Conservation (phyloP, 2,329 filamentous ascomycete genomes). For the Monilinia fructicola region DNA sequence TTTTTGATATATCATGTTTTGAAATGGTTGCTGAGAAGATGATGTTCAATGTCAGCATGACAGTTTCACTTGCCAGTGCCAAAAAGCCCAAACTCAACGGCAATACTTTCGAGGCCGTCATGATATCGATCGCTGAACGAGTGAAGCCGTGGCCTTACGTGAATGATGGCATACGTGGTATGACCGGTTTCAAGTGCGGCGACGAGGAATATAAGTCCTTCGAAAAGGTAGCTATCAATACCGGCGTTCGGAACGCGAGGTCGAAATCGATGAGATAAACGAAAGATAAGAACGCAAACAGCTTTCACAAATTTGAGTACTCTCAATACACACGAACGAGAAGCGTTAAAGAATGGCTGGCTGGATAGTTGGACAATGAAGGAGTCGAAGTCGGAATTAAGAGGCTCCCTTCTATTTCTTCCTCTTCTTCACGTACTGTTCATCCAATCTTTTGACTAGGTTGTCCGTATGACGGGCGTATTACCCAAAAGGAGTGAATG, state of each 20-base stretch:
- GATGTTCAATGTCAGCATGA: slow-evolving; percentile 38
- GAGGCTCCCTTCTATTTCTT: slow-evolving; percentile 11
- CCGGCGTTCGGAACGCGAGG: background rate
- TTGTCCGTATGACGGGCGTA: slow-evolving; percentile 12
- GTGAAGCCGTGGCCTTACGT: slow-evolving; percentile 9
- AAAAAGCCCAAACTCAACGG: slow-evolving; percentile 36
- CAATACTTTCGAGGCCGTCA: slow-evolving; percentile 32
- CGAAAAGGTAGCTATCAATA: background rate
- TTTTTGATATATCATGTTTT: slow-evolving; percentile 24
- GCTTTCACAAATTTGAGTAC: slow-evolving; percentile 2
- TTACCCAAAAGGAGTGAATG: slow-evolving; percentile 14
- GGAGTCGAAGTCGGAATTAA: slow-evolving; percentile 2
- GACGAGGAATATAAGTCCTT: slow-evolving; percentile 2
- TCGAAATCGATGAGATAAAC: slow-evolving; percentile 8
- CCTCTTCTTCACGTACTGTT: slow-evolving; percentile 11
- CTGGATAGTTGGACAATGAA: slow-evolving; percentile 2
- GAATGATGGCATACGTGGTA: slow-evolving; percentile 17
- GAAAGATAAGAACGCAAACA: slow-evolving; percentile 13
- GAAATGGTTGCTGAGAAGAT: slow-evolving; percentile 36
- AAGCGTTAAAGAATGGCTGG: background rate
- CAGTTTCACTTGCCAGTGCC: slow-evolving; percentile 35
- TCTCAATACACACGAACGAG: slow-evolving; percentile 1
- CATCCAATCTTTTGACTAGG: slow-evolving; percentile 12
- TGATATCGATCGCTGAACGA: slow-evolving; percentile 24
- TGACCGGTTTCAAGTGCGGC: background rate